Evolutionary conservation across 2,329 filamentous ascomycete genomes (phyloP), one percentile per base, ranked within the genome.

Genomic region (Hymenoscyphus fraxineus): DNA sequence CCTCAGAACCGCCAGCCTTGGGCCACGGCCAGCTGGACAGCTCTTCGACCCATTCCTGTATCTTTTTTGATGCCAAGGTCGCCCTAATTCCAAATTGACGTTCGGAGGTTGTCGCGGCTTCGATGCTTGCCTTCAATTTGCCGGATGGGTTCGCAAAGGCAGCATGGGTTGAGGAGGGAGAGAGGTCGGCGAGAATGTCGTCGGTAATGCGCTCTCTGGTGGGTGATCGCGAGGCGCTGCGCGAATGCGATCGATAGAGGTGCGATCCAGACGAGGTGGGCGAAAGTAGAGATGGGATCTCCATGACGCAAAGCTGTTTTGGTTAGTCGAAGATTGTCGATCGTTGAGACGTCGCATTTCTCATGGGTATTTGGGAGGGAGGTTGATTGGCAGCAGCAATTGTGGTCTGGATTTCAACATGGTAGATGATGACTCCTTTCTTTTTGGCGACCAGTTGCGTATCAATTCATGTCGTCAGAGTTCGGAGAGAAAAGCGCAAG

Each of bases 21-120:
- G 85, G 82, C 86, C 87, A 87, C 1, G 79, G 76, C 86, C 85
- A 87, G 56, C 78, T 74, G 56, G 79, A 78, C 47, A 95, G 80
- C 78, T 95, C 91, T n/a, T 85, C 80, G 32, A 90, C 81, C 91
- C 91, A 95, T 72, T 85, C 83, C 75, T 88, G 83, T 67, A 95
- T 85, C 67, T 85, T 87, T 71, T 88, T 85, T 13, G 89, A 89
- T 16, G 89, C 88, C 66, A 87, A 77, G 54, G 90, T 90, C 55
- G 90, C 88, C 67, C 86, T 84, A 71, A 88, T 81, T 54, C 88
- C 90, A 75, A 94, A 87, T 16, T 89, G 87, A 71, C 88, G 85
- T 76, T 94, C 89, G 31, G 84, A 78, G 3, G 82, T 78, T 1
- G 88, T 87, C 16, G 88, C 85, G 41, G 79, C 80, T 66, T 87